Evolutionary conservation across 2,329 filamentous ascomycete genomes (phyloP).

Genomic region (Cytospora schulzeri): DNA sequence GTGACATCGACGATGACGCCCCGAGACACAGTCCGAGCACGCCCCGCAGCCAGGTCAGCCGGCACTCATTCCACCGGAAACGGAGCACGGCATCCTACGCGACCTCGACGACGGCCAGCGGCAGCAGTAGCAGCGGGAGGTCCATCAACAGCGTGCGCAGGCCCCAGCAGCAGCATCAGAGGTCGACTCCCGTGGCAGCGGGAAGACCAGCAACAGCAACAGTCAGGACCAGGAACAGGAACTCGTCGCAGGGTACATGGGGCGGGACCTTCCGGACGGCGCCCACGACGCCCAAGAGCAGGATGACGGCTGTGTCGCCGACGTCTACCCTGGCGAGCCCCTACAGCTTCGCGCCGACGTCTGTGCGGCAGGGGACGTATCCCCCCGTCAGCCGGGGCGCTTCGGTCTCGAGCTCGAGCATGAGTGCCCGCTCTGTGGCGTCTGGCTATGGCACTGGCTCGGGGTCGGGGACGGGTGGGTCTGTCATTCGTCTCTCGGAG

Average conservation of each 20-base stretch:
- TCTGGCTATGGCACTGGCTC: neutral
- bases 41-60: constrained; percentile 32
- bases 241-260: constrained; percentile 45
- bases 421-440: constrained; percentile 31
- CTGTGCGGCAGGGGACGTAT: constrained; percentile 43
- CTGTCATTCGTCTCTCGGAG: constrained; percentile 51
- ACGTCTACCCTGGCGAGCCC: constrained; percentile 37
- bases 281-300: constrained; percentile 55
- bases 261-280: constrained; percentile 48
- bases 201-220: neutral
- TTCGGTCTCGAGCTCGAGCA: constrained; percentile 41
- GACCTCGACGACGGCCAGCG: constrained; percentile 14
- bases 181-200: constrained; percentile 31
- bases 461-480: constrained; percentile 26
- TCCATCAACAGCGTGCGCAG: constrained; percentile 20
- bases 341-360: constrained; percentile 47
- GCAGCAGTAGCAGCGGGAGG: constrained; percentile 5
- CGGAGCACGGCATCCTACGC: constrained; percentile 30
- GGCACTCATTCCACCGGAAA: constrained; percentile 13
- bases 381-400: constrained; percentile 35
- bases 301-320: constrained; percentile 42
- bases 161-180: constrained; percentile 17
- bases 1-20: constrained; percentile 50
- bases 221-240: constrained; percentile 32
- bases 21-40: constrained; percentile 46